These are phyloP conservation scores for Oryza rufipogon DNA, from an alignment of 176 grass and related monocot species.

Conservation along the genomic window DNA sequence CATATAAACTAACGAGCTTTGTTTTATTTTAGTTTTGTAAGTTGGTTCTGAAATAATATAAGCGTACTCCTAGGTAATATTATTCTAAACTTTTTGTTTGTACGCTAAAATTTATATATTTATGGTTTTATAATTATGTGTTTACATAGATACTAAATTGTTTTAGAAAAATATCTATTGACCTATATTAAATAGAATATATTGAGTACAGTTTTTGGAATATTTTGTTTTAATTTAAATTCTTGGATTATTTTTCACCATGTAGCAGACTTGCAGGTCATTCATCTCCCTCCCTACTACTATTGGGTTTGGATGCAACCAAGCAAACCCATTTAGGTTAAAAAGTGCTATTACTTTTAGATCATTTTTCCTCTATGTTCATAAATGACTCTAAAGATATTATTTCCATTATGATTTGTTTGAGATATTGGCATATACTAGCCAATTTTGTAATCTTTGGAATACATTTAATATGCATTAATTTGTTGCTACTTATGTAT, in stretches of 20 bases:
- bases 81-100: not conserved
- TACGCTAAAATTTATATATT: not conserved
- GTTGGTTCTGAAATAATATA: not conserved
- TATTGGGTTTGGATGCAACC: not conserved
- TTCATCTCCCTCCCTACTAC: not conserved
- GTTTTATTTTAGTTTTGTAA: too few relatives aligned
- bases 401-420: not conserved
- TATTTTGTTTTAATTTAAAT: not conserved
- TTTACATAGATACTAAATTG: too few relatives aligned
- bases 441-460: not conserved
- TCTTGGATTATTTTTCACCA: not conserved
- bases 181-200: not conserved
- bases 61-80: not conserved
- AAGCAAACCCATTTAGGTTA: not conserved
- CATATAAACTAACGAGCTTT: too few relatives aligned
- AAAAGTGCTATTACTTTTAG: not conserved
- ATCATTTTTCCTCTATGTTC: not conserved
- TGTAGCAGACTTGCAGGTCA: not conserved
- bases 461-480: constrained; percentile 23
- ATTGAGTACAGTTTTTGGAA: not conserved
- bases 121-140: too few relatives aligned
- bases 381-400: not conserved
- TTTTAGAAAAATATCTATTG: too few relatives aligned
- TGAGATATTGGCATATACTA: not conserved
- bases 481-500: not conserved